Base-by-base conservation (phyloP, 176 grass and related monocot species). In the Dactylis glomerata region DNA sequence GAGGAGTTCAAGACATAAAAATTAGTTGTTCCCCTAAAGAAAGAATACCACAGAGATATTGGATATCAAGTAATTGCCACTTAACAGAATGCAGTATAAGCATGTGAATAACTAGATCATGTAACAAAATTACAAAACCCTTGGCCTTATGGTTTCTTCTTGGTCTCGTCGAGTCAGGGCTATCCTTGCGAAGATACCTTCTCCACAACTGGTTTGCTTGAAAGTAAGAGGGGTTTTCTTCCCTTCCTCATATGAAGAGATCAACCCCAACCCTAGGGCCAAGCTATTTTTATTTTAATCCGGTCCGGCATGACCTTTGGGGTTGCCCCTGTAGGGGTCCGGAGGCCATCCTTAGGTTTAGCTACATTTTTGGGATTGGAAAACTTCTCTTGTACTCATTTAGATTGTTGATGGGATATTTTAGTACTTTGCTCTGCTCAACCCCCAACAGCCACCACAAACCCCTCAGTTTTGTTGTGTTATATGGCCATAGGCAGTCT, bases 1-100 rank as follows among this genome's bases (percentile, higher is more conserved):
- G 90, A 82, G 37, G 16, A 71, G 77, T 87, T 80, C 12, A 84
- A 64, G 19, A 28, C 26, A 32, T 32, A 56, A 28, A 84, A 76
- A 5, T 88, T 52, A 91, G 45, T 76, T 17, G 12, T 11, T 46
- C 45, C 19, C 5, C 42, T 69, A 37, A 68, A n/a, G n/a, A n/a
- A 47, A 68, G 11, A 19, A 72, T 73, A 32, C n/a, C n/a, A 47
- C 1, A 83, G 19, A 17, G 40, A 88, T 80, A 33, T 75, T 62
- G 15, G n/a, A 41, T 23, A 36, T 47, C 27, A 51, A 68, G 27
- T 73, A 17, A 61, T 70, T 72, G 7, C 1, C 63, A 90, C 52
- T 81, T 56, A 63, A 70, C 51, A 38, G n/a, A 55, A 63, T 26
- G 42, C 5, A 33, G 14, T 26, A 61, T 14, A 56, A 2, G 16